Evolutionary conservation across 169 alveolate species (phyloP), one percentile per base, ranked within the genome.

Genomic region (Cryptosporidium felis): DNA sequence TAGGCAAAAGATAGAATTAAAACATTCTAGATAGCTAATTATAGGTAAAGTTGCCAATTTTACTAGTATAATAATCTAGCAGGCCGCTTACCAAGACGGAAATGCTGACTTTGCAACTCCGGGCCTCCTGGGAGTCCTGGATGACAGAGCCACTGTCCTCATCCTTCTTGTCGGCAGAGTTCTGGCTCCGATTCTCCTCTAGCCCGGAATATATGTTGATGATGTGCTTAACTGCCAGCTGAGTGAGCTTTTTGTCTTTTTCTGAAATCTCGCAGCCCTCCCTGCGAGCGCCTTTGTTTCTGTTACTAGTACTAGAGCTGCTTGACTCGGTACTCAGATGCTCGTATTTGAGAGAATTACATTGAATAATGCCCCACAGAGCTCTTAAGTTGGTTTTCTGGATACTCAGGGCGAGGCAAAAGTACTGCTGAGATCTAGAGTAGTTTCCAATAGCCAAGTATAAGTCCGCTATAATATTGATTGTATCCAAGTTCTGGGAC

Each of bases 361-460:
- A 53, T 6, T 56, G 65, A 1, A 74, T 8, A 40, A 74, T 53
- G 10, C 85, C 85, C 85, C 85, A 74, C 6, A 74, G 58, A 51
- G 85, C 85, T 36, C 85, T 49, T 34, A 74, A 38, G 56, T 74
- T 74, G 2, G 49, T 40, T 23, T 51, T 56, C 9, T 58, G 46
- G 3, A 74, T 74, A 36, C 56, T 74, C 10, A 74, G 10, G 14
- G 85, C 45, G 0, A 74, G 41, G 28, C 74, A 51, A 58, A 53
- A 74, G 46, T 74, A 74, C 28, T 74, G 60, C 41, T 59, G 32
- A 53, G 74, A 53, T 21, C n/a, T 53, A 21, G 30, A 9, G n/a
- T 36, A 16, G 40, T 74, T 44, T 9, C 67, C 67, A 28, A 74
- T 30, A 34, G 46, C 67, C 26, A 74, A 38, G 42, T 74, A 53